phyloP scores from a whole-genome alignment of 2,329 filamentous ascomycete species.

The Ophiostoma himal-ulmi region DNA sequence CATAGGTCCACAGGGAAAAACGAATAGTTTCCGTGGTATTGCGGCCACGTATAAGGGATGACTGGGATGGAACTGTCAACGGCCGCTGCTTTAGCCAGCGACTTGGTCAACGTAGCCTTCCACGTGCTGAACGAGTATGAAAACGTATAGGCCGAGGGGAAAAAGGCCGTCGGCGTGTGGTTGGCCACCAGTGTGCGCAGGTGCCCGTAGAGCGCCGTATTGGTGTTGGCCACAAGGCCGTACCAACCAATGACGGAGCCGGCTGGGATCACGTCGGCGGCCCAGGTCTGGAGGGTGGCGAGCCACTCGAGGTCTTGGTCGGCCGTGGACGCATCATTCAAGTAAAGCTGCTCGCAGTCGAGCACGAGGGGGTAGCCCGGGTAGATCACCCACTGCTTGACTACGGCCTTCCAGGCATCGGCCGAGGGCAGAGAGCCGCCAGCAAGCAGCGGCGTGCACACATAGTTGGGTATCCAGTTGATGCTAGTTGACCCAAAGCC shows the following conservation, averaged over 20 bases:
- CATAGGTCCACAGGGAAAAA: conserved; percentile 20
- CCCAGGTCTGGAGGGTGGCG: conserved; percentile 20
- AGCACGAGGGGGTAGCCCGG: conserved; percentile 22
- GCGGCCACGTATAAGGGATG: conserved; percentile 18
- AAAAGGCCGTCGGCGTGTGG: conserved; percentile 22
- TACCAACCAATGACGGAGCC: conserved; percentile 18
- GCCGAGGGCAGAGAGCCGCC: conserved; percentile 10
- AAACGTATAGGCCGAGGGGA: conserved; percentile 22
- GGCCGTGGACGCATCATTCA: conserved; percentile 15
- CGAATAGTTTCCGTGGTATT: conserved; percentile 23
- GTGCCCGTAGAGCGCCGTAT: conserved; percentile 17
- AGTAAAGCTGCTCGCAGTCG: conserved; percentile 22
- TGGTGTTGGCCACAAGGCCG: conserved; percentile 18
- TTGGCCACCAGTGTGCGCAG: conserved; percentile 21
- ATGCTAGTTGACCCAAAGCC: conserved; percentile 20
- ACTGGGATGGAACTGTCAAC: conserved; percentile 15
- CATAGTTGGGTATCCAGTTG: conserved; percentile 23
- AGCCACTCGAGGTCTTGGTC: conserved; percentile 15
- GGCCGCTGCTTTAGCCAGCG: background rate
- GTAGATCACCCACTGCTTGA: conserved; percentile 19
- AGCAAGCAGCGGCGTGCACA: conserved; percentile 12
- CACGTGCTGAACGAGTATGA: conserved; percentile 18
- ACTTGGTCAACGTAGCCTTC: conserved; percentile 1
- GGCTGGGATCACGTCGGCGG: background rate
- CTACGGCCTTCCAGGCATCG: conserved; percentile 15